Conservation (phyloP, 768 basidiomycete genomes). For the Serendipita sp. region DNA sequence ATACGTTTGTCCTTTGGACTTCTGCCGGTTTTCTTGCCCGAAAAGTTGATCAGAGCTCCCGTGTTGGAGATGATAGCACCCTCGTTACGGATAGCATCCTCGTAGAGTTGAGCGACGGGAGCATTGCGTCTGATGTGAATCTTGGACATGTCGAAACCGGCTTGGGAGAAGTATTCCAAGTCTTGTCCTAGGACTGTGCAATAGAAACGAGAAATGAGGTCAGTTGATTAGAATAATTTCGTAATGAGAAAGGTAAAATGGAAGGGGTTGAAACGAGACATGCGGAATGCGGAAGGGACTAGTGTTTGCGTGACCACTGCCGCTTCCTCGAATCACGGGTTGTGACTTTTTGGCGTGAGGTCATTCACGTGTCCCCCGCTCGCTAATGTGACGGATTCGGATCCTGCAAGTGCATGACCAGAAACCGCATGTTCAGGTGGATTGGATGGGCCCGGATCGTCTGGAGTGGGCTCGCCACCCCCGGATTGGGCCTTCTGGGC, state of each 20-base stretch:
- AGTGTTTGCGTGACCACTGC: background rate
- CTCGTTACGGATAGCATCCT: slow-evolving; percentile 96
- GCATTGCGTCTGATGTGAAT: slow-evolving; percentile 94
- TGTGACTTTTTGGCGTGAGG: too few species aligned
- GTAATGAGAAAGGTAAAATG: slow-evolving; percentile 6
- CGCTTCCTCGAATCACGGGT: background rate
- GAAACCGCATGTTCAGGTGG: slow-evolving; percentile 10
- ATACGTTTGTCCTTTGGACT: slow-evolving; percentile 99
- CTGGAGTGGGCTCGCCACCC: background rate
- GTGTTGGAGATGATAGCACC: slow-evolving; percentile 94
- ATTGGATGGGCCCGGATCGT: slow-evolving; percentile 36
- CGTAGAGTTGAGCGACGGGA: slow-evolving; percentile 77
- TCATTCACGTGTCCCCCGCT: background rate
- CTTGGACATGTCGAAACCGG: slow-evolving; percentile 97
- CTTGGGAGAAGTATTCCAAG: slow-evolving; percentile 93
- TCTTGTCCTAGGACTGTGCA: slow-evolving; percentile 73
- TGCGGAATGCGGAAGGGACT: background rate
- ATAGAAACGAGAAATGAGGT: background rate
- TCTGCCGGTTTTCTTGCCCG: slow-evolving; percentile 97
- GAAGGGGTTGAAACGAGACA: background rate
- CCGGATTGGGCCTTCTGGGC: background rate
- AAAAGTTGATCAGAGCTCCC: slow-evolving; percentile 98
- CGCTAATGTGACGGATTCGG: background rate
- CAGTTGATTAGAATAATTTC: background rate
- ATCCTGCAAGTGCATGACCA: slow-evolving; percentile 4